Conservation (phyloP, 2,329 filamentous ascomycete species). For the Anisogramma anomala region DNA sequence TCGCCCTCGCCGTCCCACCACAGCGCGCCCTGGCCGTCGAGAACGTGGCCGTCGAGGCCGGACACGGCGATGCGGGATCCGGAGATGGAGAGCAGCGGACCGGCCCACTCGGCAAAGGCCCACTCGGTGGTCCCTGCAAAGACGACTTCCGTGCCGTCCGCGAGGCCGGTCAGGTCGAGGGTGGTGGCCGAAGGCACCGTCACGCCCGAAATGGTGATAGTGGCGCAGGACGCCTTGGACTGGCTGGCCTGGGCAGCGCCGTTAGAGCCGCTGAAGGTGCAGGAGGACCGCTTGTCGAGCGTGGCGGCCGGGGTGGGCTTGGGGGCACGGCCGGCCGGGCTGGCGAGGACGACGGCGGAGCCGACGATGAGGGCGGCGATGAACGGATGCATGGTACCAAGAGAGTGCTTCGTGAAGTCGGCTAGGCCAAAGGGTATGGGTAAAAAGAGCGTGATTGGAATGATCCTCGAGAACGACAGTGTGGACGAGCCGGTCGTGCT, state of each 20-base stretch:
- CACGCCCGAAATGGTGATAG: conserved; percentile 41
- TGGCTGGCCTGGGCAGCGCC: conserved; percentile 29
- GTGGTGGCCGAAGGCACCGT: conserved; percentile 46
- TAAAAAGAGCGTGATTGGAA: neutral
- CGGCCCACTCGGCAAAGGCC: conserved; percentile 53
- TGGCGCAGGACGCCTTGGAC: conserved; percentile 39
- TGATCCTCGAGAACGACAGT: no score
- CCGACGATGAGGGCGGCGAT: conserved; percentile 1
- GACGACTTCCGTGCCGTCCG: conserved; percentile 40
- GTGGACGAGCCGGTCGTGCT: no score
- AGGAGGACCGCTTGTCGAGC: conserved; percentile 19
- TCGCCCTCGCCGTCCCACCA: conserved; percentile 48
- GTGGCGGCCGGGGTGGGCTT: neutral
- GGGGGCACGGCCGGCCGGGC: neutral
- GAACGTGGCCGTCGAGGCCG: conserved; percentile 37
- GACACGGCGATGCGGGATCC: conserved; percentile 44
- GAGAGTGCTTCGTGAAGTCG: neutral
- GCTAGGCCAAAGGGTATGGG: neutral
- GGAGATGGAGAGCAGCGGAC: conserved; percentile 50
- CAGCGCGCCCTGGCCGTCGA: conserved; percentile 43
- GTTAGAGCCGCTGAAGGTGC: conserved; percentile 44
- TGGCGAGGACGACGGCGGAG: conserved; percentile 1
- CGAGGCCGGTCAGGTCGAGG: conserved; percentile 44
- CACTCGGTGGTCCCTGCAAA: conserved; percentile 58
- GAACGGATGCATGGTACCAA: neutral